A percentile compares a stretch with the other conserved stretches of the same genome.
Evolutionary conservation across 1,284 basidiomycete genomes (phyloP).

Genomic region (Ceratobasidium sp.): DNA sequence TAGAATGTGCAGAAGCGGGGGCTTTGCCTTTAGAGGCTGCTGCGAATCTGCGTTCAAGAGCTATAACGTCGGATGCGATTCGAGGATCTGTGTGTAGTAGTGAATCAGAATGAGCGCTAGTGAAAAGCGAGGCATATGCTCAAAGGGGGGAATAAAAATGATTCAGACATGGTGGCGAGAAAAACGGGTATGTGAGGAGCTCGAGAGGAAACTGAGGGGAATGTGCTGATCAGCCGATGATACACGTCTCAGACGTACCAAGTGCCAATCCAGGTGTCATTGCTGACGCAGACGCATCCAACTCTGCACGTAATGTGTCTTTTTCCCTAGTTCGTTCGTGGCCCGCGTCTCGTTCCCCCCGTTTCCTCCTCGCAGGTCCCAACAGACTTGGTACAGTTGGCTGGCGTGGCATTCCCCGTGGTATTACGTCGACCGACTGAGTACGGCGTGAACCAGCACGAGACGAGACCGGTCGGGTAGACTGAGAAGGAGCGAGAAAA

Average conservation of each 20-base stretch:
- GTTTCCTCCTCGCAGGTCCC: conserved; percentile 29
- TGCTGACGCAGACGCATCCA: conserved; percentile 33
- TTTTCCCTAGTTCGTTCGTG: conserved; percentile 29
- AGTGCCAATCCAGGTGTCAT: conserved; percentile 35
- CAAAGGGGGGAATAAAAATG: neutral
- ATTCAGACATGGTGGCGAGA: neutral
- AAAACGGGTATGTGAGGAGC: neutral
- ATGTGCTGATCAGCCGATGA: conserved; percentile 2
- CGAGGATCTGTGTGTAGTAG: conserved; percentile 24
- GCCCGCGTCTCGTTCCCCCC: conserved; percentile 30
- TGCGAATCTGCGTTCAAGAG: conserved; percentile 39
- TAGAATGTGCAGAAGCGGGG: neutral
- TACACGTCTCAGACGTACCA: conserved; percentile 15
- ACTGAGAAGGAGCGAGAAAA: conserved; percentile 6
- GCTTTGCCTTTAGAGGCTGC: conserved; percentile 42
- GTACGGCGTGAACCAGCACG: conserved; percentile 27
- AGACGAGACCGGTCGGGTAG: neutral
- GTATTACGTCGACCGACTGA: conserved; percentile 23
- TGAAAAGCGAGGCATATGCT: neutral
- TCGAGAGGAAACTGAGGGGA: conserved; percentile 8
- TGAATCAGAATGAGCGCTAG: neutral
- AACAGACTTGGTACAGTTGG: conserved; percentile 10
- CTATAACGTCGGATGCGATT: conserved; percentile 38
- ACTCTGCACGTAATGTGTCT: conserved; percentile 31
- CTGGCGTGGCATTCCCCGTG: neutral